Percentiles rank a stretch among this genome's conserved stretches.
Conservation (phyloP, 2,329 filamentous ascomycete species). For the Xylariaceae sp. region DNA sequence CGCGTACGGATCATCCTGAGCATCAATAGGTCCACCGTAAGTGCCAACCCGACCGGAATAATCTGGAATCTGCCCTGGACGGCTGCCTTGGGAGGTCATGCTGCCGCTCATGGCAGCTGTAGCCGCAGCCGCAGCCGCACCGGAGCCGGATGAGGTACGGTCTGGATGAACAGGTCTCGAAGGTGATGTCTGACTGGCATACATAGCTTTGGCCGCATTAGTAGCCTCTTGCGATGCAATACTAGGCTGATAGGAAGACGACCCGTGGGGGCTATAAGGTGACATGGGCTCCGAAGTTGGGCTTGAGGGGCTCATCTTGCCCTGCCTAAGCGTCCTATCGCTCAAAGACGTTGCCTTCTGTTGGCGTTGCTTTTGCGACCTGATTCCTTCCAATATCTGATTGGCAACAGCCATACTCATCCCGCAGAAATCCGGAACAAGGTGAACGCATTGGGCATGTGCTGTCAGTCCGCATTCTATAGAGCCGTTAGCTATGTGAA, state of each 20-base stretch:
- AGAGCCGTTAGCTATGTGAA: slow-evolving; percentile 33
- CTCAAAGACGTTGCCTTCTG: slow-evolving; percentile 61
- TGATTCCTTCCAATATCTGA: slow-evolving; percentile 85
- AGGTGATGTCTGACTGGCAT: slow-evolving; percentile 56
- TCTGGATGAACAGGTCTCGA: slow-evolving; percentile 56
- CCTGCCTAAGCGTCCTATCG: slow-evolving; percentile 65
- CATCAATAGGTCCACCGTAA: slow-evolving; percentile 33
- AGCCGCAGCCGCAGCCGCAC: slow-evolving; percentile 59
- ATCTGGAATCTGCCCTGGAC: slow-evolving; percentile 32
- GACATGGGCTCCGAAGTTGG: slow-evolving; percentile 35
- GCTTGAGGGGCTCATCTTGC: slow-evolving; percentile 49
- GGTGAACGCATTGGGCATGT: slow-evolving; percentile 87
- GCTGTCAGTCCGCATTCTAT: slow-evolving; percentile 88
- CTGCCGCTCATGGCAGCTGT: slow-evolving; percentile 59
- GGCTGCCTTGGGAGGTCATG: slow-evolving; percentile 39
- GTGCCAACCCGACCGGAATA: slow-evolving; percentile 40
- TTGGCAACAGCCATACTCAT: slow-evolving; percentile 99
- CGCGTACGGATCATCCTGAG: slow-evolving; percentile 37
- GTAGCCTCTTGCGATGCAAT: slow-evolving; percentile 56
- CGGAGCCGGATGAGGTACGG: slow-evolving; percentile 55
- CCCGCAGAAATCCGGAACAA: slow-evolving; percentile 97
- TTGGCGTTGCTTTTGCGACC: slow-evolving; percentile 74
- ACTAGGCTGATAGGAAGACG: slow-evolving; percentile 36
- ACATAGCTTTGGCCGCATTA: slow-evolving; percentile 67
- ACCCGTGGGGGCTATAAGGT: slow-evolving; percentile 29